Conservation (phyloP, 768 basidiomycete species). For the Russula virescens region DNA sequence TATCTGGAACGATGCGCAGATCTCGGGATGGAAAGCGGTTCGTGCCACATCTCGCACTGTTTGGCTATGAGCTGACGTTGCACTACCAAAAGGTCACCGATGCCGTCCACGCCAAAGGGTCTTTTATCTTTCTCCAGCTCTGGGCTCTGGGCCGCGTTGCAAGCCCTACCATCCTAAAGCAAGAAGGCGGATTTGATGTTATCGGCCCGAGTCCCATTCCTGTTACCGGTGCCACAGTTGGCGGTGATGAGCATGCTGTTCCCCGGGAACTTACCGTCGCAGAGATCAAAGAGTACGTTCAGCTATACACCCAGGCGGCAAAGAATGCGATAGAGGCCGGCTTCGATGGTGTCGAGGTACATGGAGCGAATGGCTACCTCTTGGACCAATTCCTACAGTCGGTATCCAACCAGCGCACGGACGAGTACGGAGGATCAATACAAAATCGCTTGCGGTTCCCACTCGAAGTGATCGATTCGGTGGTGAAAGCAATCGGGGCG, state of each 20-base stretch:
- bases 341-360: constrained; percentile 41
- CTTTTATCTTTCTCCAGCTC: constrained; percentile 49
- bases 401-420: constrained; percentile 35
- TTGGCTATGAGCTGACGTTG: not conserved
- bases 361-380: constrained; percentile 27
- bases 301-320: constrained; percentile 32
- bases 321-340: constrained; percentile 35
- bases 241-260: not conserved
- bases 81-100: constrained; percentile 41
- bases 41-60: not conserved
- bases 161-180: constrained; percentile 30
- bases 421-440: constrained; percentile 43
- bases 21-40: constrained; percentile 44
- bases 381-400: constrained; percentile 37
- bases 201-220: constrained; percentile 29
- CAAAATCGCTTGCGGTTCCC: constrained; percentile 40
- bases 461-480: constrained; percentile 35
- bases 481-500: constrained; percentile 34
- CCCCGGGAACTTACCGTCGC: constrained; percentile 28
- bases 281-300: constrained; percentile 27
- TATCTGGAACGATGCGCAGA: constrained; percentile 58
- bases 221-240: not conserved
- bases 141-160: constrained; percentile 51
- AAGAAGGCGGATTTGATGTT: constrained; percentile 31
- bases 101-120: constrained; percentile 50